Base-by-base conservation (phyloP, 768 basidiomycete species). In the Termitomyces sp. region DNA sequence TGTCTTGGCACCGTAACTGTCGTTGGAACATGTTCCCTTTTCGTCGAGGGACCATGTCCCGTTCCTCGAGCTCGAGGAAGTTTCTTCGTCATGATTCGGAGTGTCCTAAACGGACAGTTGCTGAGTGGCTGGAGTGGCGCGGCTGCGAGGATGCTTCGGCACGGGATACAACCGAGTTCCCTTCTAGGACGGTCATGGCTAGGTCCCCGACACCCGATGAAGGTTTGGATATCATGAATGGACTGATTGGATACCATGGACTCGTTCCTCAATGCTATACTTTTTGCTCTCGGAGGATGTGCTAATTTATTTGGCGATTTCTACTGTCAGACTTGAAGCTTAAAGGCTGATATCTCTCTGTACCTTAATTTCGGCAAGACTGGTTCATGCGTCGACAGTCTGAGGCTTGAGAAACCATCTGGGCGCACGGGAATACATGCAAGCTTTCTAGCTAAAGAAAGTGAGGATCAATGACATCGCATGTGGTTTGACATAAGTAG, bases 71-170 rank as follows among this genome's bases (percentile, higher is more conserved):
- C n/a, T n/a, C n/a, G n/a, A n/a, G n/a, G 79, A 78, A 57, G 43
- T 74, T 16, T 70, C 30, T 2, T 10, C 18, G 23, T 12, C 40
- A 23, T 35, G n/a, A 32, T 32, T 44, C 33, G 23, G n/a, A 78
- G 57, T 88, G 86, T 83, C 79, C 86, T 5, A 78, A 77, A 58
- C 70, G 79, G 60, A 73, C 83, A 41, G 79, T 75, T 4, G 71
- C 69, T 16, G 85, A 87, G 64, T 87, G 85, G 85, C 72, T 89
- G 26, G 85, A 87, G 67, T 85, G 84, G 75, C 68, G 81, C 40
- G 85, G 82, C 0, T 88, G 87, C 62, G 81, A 81, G 61, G 82
- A 85, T 61, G 85, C 85, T 32, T 62, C 58, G 56, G 40, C 56
- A 13, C 55, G 63, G 64, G 61, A 67, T 49, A 64, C 60, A n/a